Conservation (phyloP, 2,329 filamentous ascomycete genomes). For the Pseudocercospora vitis region DNA sequence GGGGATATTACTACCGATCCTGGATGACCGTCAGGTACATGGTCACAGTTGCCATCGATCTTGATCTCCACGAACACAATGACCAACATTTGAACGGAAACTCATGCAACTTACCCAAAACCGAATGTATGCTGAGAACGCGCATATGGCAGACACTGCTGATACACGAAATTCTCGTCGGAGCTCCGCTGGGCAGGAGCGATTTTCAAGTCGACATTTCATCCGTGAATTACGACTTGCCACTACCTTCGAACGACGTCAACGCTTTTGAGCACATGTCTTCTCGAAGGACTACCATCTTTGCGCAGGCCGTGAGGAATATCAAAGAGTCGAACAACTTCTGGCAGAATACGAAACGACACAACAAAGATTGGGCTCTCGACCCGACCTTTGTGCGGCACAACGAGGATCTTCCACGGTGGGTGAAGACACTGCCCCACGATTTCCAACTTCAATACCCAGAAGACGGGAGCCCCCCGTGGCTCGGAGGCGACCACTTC, state of each 20-base stretch:
- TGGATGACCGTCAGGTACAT: slow-evolving; percentile 96
- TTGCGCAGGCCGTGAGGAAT: slow-evolving; percentile 73
- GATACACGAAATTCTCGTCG: slow-evolving; percentile 86
- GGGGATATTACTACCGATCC: slow-evolving; percentile 93
- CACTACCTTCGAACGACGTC: slow-evolving; percentile 62
- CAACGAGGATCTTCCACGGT: slow-evolving; percentile 73
- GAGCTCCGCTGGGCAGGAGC: slow-evolving; percentile 78
- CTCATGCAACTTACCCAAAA: slow-evolving; percentile 66
- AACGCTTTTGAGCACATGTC: slow-evolving; percentile 74
- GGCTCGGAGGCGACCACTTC: slow-evolving; percentile 76
- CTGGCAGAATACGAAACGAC: slow-evolving; percentile 71
- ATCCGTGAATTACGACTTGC: slow-evolving; percentile 72
- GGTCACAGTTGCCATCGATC: slow-evolving; percentile 87
- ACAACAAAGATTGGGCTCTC: slow-evolving; percentile 79
- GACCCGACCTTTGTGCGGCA: slow-evolving; percentile 80
- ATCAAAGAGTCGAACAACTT: slow-evolving; percentile 74
- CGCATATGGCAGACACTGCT: slow-evolving; percentile 89
- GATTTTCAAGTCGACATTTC: slow-evolving; percentile 75
- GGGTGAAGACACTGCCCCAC: slow-evolving; percentile 72
- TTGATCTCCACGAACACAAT: slow-evolving; percentile 84
- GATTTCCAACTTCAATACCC: slow-evolving; percentile 79
- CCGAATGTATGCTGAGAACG: slow-evolving; percentile 81
- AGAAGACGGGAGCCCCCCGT: slow-evolving; percentile 74
- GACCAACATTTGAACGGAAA: slow-evolving; percentile 70
- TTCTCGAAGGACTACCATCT: slow-evolving; percentile 81